A percentile compares a stretch with the other conserved stretches of the same genome.
Evolutionary conservation across 2,329 filamentous ascomycete genomes (phyloP).

Genomic region (Diplodia mutila): DNA sequence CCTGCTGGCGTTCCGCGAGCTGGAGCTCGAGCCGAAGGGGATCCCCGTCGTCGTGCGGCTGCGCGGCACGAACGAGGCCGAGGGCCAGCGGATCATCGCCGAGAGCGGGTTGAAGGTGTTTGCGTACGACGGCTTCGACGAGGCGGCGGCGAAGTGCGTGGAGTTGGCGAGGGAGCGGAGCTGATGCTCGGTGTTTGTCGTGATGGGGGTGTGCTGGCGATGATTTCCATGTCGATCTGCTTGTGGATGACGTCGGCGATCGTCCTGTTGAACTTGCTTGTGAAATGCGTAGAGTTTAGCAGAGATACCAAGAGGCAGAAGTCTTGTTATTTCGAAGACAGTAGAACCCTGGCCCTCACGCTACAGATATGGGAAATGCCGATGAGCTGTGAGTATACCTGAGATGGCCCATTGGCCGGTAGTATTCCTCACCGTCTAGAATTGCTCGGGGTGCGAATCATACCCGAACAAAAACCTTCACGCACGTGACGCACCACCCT

Average conservation of each 20-base stretch:
- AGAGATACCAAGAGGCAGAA: neutral
- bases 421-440: neutral
- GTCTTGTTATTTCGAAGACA: neutral
- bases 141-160: constrained; percentile 70
- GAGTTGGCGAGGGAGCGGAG: constrained; percentile 51
- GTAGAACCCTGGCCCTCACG: neutral
- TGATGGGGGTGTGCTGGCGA: neutral
- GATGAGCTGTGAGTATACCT: neutral
- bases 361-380: neutral
- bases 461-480: constrained; percentile 1
- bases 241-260: neutral
- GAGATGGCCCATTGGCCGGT: neutral
- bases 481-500: neutral
- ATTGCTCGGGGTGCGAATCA: neutral
- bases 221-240: neutral
- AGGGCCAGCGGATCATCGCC: constrained; percentile 70
- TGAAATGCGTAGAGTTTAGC: neutral
- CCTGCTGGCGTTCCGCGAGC: constrained; percentile 70
- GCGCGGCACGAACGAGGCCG: constrained; percentile 73
- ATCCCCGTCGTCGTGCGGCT: constrained; percentile 77
- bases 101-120: constrained; percentile 69
- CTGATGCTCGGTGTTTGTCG: neutral
- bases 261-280: neutral
- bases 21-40: constrained; percentile 58
- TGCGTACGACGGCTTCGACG: constrained; percentile 75